Evolutionary conservation across 2,329 filamentous ascomycete species (phyloP).

Genomic region (Ophiobolus disseminans): DNA sequence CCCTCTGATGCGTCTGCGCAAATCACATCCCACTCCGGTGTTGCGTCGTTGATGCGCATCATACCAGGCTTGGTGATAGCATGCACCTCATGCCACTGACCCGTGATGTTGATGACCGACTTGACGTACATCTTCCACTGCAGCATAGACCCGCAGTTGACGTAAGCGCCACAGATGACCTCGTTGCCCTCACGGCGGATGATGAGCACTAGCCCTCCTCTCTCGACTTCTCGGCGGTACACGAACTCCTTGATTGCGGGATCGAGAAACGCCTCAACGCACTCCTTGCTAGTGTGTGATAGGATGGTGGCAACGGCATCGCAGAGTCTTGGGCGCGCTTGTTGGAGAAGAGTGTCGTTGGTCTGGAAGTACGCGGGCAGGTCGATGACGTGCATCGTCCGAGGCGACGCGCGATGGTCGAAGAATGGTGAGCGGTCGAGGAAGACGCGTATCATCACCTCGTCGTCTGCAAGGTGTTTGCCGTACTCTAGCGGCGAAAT

Average conservation of each 20-base stretch:
- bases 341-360: background rate
- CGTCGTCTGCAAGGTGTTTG: constrained; percentile 10
- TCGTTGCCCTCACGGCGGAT: constrained; percentile 13
- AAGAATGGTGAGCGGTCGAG: background rate
- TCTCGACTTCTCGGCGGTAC: constrained; percentile 17
- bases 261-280: constrained; percentile 21
- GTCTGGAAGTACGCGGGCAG: constrained; percentile 6
- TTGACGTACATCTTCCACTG: constrained; percentile 21
- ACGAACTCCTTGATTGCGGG: constrained; percentile 15
- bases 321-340: constrained; percentile 18
- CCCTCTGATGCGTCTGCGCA: background rate
- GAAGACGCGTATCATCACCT: constrained; percentile 4
- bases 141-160: constrained; percentile 21
- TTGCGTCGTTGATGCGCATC: constrained; percentile 3
- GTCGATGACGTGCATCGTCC: constrained; percentile 18
- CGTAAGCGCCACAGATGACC: constrained; percentile 19
- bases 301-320: constrained; percentile 24
- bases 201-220: constrained; percentile 4
- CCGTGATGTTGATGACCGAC: constrained; percentile 10
- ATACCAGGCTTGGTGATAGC: constrained; percentile 9
- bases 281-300: constrained; percentile 14
- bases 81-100: constrained; percentile 23
- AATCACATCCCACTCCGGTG: constrained; percentile 18
- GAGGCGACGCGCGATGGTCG: background rate
- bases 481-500: too few relatives aligned